Evolutionary conservation across 495 filamentous ascomycete genomes (phyloP).

Genomic region (Trichoderma reesei): DNA sequence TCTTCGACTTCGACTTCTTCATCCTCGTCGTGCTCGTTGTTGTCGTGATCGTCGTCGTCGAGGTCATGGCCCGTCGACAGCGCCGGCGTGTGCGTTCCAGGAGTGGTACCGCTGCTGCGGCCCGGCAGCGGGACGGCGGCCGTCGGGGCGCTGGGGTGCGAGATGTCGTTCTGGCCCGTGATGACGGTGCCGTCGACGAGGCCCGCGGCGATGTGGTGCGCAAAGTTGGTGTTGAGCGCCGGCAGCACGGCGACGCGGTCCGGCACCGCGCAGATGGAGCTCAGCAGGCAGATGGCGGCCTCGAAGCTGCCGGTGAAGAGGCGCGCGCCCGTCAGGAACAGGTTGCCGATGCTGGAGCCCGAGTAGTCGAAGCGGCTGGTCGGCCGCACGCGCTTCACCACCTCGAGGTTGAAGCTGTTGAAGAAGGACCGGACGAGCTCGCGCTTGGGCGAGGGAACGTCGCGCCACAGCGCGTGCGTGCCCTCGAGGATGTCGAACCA

Average conservation of each 20-base stretch:
- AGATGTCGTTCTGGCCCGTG: slow-evolving; percentile 85
- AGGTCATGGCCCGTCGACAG: slow-evolving; percentile 12
- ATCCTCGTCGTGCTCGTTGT: too few species aligned
- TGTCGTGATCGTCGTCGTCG: slow-evolving; percentile 31
- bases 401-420: slow-evolving; percentile 79
- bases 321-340: slow-evolving; percentile 77
- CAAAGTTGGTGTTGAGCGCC: slow-evolving; percentile 87
- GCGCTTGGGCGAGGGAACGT: slow-evolving; percentile 72
- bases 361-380: slow-evolving; percentile 78
- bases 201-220: slow-evolving; percentile 83
- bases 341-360: slow-evolving; percentile 81
- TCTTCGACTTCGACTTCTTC: slow-evolving; percentile 49
- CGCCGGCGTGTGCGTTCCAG: background rate
- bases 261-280: slow-evolving; percentile 71
- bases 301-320: slow-evolving; percentile 77
- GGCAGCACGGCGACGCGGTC: slow-evolving; percentile 69
- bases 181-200: slow-evolving; percentile 70
- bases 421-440: slow-evolving; percentile 89
- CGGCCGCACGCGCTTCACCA: slow-evolving; percentile 74
- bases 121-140: slow-evolving; percentile 33
- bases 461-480: slow-evolving; percentile 60
- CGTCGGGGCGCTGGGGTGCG: slow-evolving; percentile 59
- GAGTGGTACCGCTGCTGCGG: background rate
- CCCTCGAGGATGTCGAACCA: slow-evolving; percentile 89
- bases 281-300: slow-evolving; percentile 70